A percentile compares a stretch with the other conserved stretches of the same genome.
These are phyloP conservation scores for Piloderma croceum DNA, from an alignment of 768 basidiomycete species.

Conservation along the genomic window DNA sequence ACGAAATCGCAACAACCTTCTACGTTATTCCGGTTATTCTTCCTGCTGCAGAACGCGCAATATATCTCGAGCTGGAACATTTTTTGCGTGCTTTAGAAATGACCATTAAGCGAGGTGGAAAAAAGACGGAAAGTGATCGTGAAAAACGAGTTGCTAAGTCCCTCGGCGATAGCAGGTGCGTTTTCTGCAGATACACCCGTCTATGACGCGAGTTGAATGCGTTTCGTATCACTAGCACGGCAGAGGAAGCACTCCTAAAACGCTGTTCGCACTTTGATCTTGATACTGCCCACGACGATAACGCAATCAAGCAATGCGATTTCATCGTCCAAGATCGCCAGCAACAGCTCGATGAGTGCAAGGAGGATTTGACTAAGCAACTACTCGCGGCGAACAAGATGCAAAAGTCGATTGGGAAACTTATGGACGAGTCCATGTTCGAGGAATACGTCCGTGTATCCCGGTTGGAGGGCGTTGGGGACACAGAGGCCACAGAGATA, in stretches of 20 bases:
- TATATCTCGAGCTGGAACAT: constrained; percentile 92
- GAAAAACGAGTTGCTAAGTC: constrained; percentile 84
- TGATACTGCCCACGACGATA: constrained; percentile 55
- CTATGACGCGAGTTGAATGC: constrained; percentile 3
- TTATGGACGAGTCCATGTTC: constrained; percentile 71
- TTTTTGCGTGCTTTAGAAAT: constrained; percentile 88
- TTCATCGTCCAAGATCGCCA: constrained; percentile 81
- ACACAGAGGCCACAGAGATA: constrained; percentile 66
- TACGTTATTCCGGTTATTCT: constrained; percentile 62
- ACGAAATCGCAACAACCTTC: constrained; percentile 80
- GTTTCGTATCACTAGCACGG: constrained; percentile 45
- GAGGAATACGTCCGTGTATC: constrained; percentile 69
- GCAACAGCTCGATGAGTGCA: constrained; percentile 75
- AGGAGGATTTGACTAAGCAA: constrained; percentile 60
- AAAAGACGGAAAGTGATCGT: constrained; percentile 68
- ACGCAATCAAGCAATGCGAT: constrained; percentile 91
- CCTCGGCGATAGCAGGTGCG: constrained; percentile 84
- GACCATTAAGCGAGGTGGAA: constrained; percentile 58
- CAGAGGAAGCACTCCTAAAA: constrained; percentile 90
- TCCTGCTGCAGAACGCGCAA: constrained; percentile 89
- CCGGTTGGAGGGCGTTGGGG: constrained; percentile 66
- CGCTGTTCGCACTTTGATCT: constrained; percentile 94
- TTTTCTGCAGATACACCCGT: constrained; percentile 5
- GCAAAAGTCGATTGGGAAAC: constrained; percentile 61
- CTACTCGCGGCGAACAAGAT: constrained; percentile 61